Base-by-base conservation (phyloP, 805 yeast species). In the Tetrapisispora nanseiensis region DNA sequence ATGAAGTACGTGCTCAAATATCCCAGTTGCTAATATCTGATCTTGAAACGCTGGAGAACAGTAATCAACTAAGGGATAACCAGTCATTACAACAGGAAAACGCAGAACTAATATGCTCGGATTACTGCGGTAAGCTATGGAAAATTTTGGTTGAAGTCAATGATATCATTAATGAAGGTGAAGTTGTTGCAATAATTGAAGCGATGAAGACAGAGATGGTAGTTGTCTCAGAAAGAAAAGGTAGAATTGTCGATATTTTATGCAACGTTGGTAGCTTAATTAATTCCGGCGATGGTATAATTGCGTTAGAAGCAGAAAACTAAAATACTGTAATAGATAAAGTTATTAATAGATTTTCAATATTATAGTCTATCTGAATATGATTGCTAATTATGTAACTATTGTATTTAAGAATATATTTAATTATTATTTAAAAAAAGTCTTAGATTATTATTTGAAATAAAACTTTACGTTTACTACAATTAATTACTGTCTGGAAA, bases 131-230 rank as follows among this genome's bases (percentile, higher is more conserved):
- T 43, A 74, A 97, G 52, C 87, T 84, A 73, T 90, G 98, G 98
- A 90, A 92, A 64, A 77, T 94, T 1, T 67, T 87, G 50, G 94
- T 82, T 23, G 66, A 71, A 44, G 89, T 74, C 36, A 96, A 96
- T 20, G 92, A 84, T 53, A 64, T 50, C 5, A 94, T 90, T 22
- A 66, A 69, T 40, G 72, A 66, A 37, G 94, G 89, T 27, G 90
- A 86, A 53, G 86, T 86, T 4, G 70, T 90, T 47, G 75, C 90
- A 50, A 86, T 92, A 31, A 85, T 90, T 41, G 98, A 90, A 65
- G 97, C 98, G 42, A 90, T 90, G 98, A 90, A 90, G 71, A 92
- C 97, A 0, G 98, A 90, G 66, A 90, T 90, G 97, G 75, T 78
- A 39, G 95, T 90, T 28, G 70, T 65, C 42, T 78, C 97, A 18